A percentile compares a stretch with the other conserved stretches of the same genome.
Evolutionary conservation across 2,329 filamentous ascomycete species (phyloP).

Genomic region (Penicillium sp.): DNA sequence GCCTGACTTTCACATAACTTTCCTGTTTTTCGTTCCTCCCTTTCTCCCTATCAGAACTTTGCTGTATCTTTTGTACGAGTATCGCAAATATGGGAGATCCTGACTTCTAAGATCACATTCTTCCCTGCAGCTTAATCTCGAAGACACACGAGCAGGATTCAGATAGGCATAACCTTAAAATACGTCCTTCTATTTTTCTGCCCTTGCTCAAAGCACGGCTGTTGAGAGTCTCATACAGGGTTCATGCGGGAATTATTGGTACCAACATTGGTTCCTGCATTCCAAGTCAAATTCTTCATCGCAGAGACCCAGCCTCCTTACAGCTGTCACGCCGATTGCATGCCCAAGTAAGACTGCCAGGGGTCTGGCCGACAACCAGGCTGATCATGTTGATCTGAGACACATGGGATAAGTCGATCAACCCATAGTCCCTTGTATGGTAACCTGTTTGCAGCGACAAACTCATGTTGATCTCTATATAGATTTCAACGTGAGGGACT

Average conservation of each 20-base stretch:
- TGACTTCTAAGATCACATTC: neutral
- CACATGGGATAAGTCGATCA: constrained; percentile 1
- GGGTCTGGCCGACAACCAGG: neutral
- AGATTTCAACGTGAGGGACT: neutral
- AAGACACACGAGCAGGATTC: neutral
- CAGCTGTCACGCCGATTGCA: constrained; percentile 18
- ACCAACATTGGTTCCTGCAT: constrained; percentile 9
- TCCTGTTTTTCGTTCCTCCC: neutral
- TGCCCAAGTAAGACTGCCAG: constrained; percentile 9
- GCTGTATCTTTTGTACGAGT: neutral
- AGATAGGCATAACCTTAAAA: neutral
- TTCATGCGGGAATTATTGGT: neutral
- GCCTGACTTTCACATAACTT: neutral
- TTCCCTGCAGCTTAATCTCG: neutral
- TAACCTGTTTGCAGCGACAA: neutral
- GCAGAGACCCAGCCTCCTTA: constrained; percentile 11
- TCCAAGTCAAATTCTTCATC: constrained; percentile 17
- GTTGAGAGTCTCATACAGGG: neutral
- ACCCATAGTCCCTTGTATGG: neutral
- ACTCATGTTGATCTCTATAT: neutral
- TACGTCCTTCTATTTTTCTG: neutral
- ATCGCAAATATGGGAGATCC: neutral
- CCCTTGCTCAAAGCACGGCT: neutral
- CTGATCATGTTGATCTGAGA: constrained; percentile 3
- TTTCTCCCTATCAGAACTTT: neutral